A percentile compares a stretch with the other conserved stretches of the same genome.
These are phyloP conservation scores for Cylindrotheca closterium DNA, from an alignment of 108 stramenopile genomes.

Conservation along the genomic window DNA sequence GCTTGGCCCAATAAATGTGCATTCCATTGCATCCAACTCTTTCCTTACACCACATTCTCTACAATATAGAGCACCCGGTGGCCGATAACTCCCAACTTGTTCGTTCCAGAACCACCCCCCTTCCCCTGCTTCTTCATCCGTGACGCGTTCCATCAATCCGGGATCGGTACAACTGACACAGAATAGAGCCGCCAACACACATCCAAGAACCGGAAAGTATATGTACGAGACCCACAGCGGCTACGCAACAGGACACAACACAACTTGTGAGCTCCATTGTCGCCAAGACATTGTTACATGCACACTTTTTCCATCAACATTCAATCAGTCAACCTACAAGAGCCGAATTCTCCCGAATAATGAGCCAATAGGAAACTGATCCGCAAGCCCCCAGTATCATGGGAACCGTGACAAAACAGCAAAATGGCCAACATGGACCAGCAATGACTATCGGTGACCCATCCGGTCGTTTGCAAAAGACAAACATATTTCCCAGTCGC, in stretches of 20 bases:
- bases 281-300: background rate
- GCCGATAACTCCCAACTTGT: slow-evolving; percentile 88
- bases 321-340: slow-evolving; percentile 40
- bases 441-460: slow-evolving; percentile 84
- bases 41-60: slow-evolving; percentile 60
- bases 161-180: slow-evolving; percentile 86
- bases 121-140: slow-evolving; percentile 81
- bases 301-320: background rate
- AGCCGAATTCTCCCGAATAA: slow-evolving; percentile 58
- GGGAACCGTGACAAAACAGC: slow-evolving; percentile 78
- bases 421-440: slow-evolving; percentile 93
- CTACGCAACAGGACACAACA: slow-evolving; percentile 20
- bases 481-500: slow-evolving; percentile 84
- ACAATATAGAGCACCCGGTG: slow-evolving; percentile 87
- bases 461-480: slow-evolving; percentile 64
- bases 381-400: slow-evolving; percentile 65
- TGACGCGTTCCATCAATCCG: slow-evolving; percentile 80
- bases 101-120: slow-evolving; percentile 93
- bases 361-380: slow-evolving; percentile 66
- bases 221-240: slow-evolving; percentile 76
- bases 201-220: slow-evolving; percentile 66
- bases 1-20: background rate
- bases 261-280: background rate
- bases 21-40: slow-evolving; percentile 10
- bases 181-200: slow-evolving; percentile 69